phyloP scores from a whole-genome alignment of 257 asterid genomes.

The Solanum pimpinellifolium region DNA sequence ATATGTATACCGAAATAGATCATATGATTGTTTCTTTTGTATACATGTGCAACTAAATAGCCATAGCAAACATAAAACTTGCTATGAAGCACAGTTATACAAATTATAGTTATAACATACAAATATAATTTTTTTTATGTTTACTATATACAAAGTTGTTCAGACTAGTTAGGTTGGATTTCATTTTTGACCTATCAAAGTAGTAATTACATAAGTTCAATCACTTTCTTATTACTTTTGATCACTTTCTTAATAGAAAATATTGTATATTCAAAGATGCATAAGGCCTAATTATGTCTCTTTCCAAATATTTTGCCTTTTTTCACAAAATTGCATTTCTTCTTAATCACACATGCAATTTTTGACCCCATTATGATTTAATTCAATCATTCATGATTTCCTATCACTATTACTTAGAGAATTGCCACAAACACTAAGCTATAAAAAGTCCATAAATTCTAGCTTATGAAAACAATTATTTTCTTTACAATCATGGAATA shows the following conservation, averaged over 20 bases:
- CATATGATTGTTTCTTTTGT: no score
- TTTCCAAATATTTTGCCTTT: not conserved
- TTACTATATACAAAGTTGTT: no score
- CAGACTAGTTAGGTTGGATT: not conserved
- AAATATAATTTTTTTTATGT: no score
- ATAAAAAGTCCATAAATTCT: not conserved
- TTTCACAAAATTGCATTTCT: not conserved
- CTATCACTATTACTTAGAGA: not conserved
- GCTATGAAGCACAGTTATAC: no score
- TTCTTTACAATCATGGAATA: not conserved
- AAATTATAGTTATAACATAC: no score
- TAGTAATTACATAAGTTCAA: not conserved
- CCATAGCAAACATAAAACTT: no score
- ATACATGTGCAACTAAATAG: no score
- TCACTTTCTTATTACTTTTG: not conserved
- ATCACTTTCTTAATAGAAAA: not conserved
- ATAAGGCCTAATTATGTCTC: not conserved
- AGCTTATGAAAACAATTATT: not conserved
- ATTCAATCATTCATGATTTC: not conserved
- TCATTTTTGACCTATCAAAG: not conserved
- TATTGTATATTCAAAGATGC: not conserved
- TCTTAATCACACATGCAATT: not conserved
- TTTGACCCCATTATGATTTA: not conserved
- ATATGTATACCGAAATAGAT: no score
- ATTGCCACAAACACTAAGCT: not conserved